Conservation (phyloP, 116 monocot species). For the Iris pallida region DNA sequence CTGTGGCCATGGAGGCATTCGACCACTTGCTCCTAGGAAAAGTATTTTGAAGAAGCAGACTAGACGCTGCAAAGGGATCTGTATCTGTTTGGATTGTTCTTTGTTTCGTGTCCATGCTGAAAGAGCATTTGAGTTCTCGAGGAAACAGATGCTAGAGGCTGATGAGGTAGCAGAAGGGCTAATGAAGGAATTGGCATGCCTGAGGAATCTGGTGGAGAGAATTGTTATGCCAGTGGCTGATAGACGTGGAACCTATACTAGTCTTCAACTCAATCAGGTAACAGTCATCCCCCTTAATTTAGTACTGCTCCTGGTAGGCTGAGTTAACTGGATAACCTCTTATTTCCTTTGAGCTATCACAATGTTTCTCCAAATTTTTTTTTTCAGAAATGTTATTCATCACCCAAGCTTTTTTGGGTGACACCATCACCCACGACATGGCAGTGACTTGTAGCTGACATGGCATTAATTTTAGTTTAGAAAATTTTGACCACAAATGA, state of each 20-base stretch:
- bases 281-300: background rate
- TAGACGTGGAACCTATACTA: background rate
- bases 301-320: no score
- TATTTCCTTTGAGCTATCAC: no score
- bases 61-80: constrained; percentile 46
- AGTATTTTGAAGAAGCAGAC: constrained; percentile 46
- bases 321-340: no score
- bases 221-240: constrained; percentile 18
- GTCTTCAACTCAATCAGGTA: constrained; percentile 31
- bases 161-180: constrained; percentile 45
- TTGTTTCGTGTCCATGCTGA: constrained; percentile 50
- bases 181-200: constrained; percentile 43
- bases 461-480: no score
- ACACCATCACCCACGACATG: no score
- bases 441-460: no score
- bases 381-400: no score
- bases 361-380: no score
- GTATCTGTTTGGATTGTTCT: constrained; percentile 57
- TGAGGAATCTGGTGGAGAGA: constrained; percentile 43
- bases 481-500: no score
- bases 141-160: constrained; percentile 56
- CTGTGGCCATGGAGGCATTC: constrained; percentile 3
- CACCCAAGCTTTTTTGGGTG: no score
- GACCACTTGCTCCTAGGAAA: constrained; percentile 22
- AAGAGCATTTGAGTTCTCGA: constrained; percentile 58